Base-by-base conservation (phyloP, 768 basidiomycete genomes). In the Filobasidium floriforme region DNA sequence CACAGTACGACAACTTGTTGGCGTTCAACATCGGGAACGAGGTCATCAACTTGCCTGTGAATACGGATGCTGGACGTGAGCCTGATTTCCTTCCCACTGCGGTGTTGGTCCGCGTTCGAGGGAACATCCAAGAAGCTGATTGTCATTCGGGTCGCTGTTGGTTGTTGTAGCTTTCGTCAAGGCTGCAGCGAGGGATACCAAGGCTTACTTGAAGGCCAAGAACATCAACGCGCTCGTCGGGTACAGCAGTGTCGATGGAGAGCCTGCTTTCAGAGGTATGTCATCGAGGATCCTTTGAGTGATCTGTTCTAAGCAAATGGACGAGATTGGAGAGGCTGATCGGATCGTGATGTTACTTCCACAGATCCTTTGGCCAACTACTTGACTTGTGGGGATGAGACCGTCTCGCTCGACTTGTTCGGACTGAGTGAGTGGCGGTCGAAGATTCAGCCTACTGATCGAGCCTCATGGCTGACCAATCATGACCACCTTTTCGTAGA, bases 1-100 rank as follows among this genome's bases (percentile, higher is more conserved):
- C 82, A 46, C 85, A 89, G 76, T 96, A 94, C 72, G 85, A 89
- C 81, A 96, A 96, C 71, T 84, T 96, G 18, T 81, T 94, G 64
- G 92, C 87, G 12, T 93, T 83, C 80, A 94, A 93, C 73, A 83
- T 96, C 66, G 92, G 91, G 24, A 96, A 96, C 73, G 92, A 94
- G 70, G 82, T 85, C 29, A 79, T 84, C 68, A 88, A 86, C 40
- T 82, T 83, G 28, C 75, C 82, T 11, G 62, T 67, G 22, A 79
- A 80, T 61, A 89, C 89, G 18, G 81, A 80, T 37, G 85, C 87
- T 11, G 85, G 87, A 18, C 84, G 77, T 78, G 63, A 67, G 75
- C n/a, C n/a, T n/a, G n/a, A n/a, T n/a, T n/a, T n/a, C n/a, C n/a
- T n/a, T n/a, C n/a, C n/a, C n/a, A n/a, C n/a, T n/a, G n/a, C n/a